Conservation (phyloP, 2,329 filamentous ascomycete genomes). For the Microsporum audouinii region DNA sequence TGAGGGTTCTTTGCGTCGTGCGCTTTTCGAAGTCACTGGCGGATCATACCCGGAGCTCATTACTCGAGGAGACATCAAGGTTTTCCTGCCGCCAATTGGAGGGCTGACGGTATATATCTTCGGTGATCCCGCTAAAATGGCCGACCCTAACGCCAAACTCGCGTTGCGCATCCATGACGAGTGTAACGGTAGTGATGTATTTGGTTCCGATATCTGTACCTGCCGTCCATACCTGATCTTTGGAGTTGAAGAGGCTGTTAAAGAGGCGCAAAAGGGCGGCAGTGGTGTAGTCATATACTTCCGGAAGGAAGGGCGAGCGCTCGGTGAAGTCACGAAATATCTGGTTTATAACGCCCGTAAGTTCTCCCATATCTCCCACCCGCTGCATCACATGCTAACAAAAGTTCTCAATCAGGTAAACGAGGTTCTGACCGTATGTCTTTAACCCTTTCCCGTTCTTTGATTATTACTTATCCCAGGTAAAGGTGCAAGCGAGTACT, state of each 20-base stretch:
- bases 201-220: conserved; percentile 95
- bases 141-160: conserved; percentile 66
- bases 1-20: conserved; percentile 72
- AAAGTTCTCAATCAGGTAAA: conserved; percentile 24
- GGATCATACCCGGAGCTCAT: conserved; percentile 96
- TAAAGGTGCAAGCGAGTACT: conserved; percentile 81
- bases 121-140: conserved; percentile 87
- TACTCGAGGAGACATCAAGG: conserved; percentile 84
- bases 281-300: conserved; percentile 97
- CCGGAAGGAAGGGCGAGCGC: conserved; percentile 86
- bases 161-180: conserved; percentile 77
- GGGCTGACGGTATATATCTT: conserved; percentile 96
- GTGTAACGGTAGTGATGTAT: conserved; percentile 96
- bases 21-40: conserved; percentile 88
- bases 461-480: conserved; percentile 68
- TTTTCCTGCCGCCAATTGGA: conserved; percentile 91
- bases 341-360: conserved; percentile 51
- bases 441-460: conserved; percentile 11
- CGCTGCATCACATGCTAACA: conserved; percentile 16
- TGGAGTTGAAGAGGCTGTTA: conserved; percentile 93
- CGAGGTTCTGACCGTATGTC: conserved; percentile 21
- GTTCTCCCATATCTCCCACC: conserved; percentile 17
- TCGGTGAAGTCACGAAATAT: conserved; percentile 89
- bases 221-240: conserved; percentile 88
- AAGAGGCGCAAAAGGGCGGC: conserved; percentile 87